Percentiles rank a stretch among this genome's conserved stretches.
phyloP scores from a whole-genome alignment of 352 stramenopile genomes.

The Peronosclerospora sorghi region DNA sequence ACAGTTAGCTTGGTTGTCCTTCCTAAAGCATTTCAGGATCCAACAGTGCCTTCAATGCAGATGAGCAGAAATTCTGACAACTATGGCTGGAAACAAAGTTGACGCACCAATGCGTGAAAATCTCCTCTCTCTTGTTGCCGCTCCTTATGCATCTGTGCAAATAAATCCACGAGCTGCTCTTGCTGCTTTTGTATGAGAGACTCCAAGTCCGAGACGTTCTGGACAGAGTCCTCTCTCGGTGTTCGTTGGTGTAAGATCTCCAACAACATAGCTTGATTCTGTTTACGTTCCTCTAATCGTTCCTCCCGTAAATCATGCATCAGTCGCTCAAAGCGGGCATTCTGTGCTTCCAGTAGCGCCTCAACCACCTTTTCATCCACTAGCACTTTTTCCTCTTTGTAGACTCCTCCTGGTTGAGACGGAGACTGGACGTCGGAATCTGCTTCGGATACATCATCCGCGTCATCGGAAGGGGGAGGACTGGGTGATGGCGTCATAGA shows the following conservation, averaged over 20 bases:
- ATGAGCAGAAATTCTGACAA: too few species aligned
- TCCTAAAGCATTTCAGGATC: too few species aligned
- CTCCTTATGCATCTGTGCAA: constrained; percentile 26
- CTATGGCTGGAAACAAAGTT: constrained; percentile 8
- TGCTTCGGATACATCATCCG: constrained; percentile 14
- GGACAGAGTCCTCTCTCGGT: constrained; percentile 8
- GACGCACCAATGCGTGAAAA: constrained; percentile 19
- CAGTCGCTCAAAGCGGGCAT: constrained; percentile 22
- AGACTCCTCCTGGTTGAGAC: neutral
- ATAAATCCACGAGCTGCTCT: constrained; percentile 28
- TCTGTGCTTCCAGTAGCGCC: constrained; percentile 19
- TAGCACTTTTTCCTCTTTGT: constrained; percentile 5
- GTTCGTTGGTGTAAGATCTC: constrained; percentile 21
- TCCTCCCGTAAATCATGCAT: constrained; percentile 23
- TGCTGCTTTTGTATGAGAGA: constrained; percentile 23
- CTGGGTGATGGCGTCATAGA: constrained; percentile 9
- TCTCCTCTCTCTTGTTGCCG: constrained; percentile 26
- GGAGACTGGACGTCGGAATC: constrained; percentile 2
- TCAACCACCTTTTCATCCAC: constrained; percentile 22
- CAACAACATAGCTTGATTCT: constrained; percentile 26
- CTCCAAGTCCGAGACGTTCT: constrained; percentile 18
- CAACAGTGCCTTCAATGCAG: too few species aligned
- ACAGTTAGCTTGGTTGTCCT: too few species aligned
- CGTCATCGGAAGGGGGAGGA: constrained; percentile 6
- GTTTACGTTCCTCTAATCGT: constrained; percentile 21